Conservation (phyloP, 2,329 filamentous ascomycete genomes). For the Verruconis gallopava region DNA sequence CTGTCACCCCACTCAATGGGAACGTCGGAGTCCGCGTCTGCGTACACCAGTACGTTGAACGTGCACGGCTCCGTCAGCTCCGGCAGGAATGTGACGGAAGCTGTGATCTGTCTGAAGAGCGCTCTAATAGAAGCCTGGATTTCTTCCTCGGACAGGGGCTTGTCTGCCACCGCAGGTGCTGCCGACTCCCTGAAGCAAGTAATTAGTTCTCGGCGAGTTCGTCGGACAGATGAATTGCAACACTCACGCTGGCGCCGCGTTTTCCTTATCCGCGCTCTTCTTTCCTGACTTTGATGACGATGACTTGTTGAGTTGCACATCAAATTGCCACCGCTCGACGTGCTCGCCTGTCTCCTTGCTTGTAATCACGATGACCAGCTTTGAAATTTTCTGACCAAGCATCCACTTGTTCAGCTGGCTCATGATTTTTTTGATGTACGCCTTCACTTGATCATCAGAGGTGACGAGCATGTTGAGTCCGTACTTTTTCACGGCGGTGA, state of each 20-base stretch:
- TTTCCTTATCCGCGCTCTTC: slow-evolving; percentile 54
- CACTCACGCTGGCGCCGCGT: slow-evolving; percentile 39
- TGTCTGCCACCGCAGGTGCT: slow-evolving; percentile 14
- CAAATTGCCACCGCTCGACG: slow-evolving; percentile 96
- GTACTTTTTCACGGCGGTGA: slow-evolving; percentile 97
- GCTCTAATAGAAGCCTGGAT: slow-evolving; percentile 94
- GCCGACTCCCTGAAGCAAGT: not conserved
- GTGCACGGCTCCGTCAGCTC: slow-evolving; percentile 92
- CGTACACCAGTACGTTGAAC: slow-evolving; percentile 97
- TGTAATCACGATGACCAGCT: slow-evolving; percentile 91
- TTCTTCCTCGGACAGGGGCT: slow-evolving; percentile 59
- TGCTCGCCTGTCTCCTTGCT: slow-evolving; percentile 95
- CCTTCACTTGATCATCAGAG: slow-evolving; percentile 93
- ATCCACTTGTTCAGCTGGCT: slow-evolving; percentile 96
- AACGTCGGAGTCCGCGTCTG: slow-evolving; percentile 90
- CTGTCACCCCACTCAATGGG: slow-evolving; percentile 98
- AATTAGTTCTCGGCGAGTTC: no score
- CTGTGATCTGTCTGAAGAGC: slow-evolving; percentile 95
- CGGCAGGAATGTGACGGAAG: slow-evolving; percentile 90
- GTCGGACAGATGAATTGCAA: no score
- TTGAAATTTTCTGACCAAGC: slow-evolving; percentile 91
- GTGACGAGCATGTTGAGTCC: slow-evolving; percentile 97
- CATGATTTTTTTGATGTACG: slow-evolving; percentile 99
- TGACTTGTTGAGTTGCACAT: slow-evolving; percentile 53
- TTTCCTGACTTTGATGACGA: slow-evolving; percentile 37